phyloP scores from a whole-genome alignment of 805 yeast species.

The Candida corydali region DNA sequence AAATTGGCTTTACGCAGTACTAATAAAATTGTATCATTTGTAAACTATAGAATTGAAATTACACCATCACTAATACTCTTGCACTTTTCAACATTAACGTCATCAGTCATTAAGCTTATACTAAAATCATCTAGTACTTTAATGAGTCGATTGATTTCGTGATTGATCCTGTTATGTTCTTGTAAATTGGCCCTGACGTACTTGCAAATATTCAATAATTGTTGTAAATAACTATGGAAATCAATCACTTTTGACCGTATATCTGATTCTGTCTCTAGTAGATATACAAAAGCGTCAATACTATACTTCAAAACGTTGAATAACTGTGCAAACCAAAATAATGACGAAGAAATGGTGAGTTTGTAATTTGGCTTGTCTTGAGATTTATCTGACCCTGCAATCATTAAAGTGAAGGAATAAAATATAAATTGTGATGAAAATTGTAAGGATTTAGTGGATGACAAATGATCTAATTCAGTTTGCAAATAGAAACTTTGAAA shows the following conservation, averaged over 20 bases:
- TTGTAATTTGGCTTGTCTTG: constrained; percentile 11
- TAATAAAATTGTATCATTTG: neutral
- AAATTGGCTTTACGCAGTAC: no score
- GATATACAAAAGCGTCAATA: constrained; percentile 17
- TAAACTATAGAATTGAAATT: neutral
- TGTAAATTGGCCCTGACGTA: constrained; percentile 12
- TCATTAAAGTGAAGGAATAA: constrained; percentile 33
- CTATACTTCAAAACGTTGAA: constrained; percentile 33
- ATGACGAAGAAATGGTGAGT: constrained; percentile 7
- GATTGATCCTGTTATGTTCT: constrained; percentile 1
- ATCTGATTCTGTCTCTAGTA: constrained; percentile 11
- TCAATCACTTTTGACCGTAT: constrained; percentile 24
- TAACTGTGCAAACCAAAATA: constrained; percentile 33
- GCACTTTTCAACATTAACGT: neutral
- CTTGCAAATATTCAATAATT: constrained; percentile 28
- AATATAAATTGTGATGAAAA: constrained; percentile 39
- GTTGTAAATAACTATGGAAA: constrained; percentile 29
- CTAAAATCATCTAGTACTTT: neutral
- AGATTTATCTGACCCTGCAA: constrained; percentile 17
- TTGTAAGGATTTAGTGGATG: constrained; percentile 34
- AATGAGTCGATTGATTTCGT: neutral
- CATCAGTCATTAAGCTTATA: neutral
- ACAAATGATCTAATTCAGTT: constrained; percentile 38
- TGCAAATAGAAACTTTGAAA: constrained; percentile 36
- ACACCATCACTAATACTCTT: neutral